phyloP scores from a whole-genome alignment of 2,329 filamentous ascomycete genomes.

The Xylaria sp. region DNA sequence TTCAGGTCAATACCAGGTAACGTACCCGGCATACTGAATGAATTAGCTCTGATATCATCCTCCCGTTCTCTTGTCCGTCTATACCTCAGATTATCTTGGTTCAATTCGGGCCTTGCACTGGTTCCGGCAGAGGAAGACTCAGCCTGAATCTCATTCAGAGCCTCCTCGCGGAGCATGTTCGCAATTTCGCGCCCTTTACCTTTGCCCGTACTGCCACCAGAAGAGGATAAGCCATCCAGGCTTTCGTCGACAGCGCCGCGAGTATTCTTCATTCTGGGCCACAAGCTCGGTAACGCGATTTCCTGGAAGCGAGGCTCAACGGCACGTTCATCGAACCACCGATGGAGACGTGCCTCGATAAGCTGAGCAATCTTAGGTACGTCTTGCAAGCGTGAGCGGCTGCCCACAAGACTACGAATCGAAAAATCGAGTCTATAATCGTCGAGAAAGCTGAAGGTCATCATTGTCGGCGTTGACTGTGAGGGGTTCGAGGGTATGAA shows the following conservation, averaged over 20 bases:
- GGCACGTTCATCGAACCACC: constrained; percentile 88
- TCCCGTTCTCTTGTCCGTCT: constrained; percentile 53
- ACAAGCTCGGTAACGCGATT: constrained; percentile 82
- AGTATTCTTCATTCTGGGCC: constrained; percentile 87
- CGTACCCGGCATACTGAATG: constrained; percentile 61
- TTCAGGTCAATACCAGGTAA: constrained; percentile 54
- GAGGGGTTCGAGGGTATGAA: constrained; percentile 83
- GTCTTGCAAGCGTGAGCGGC: constrained; percentile 82
- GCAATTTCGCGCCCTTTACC: constrained; percentile 65
- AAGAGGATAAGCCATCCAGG: constrained; percentile 56
- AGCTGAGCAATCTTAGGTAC: constrained; percentile 90
- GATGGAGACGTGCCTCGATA: constrained; percentile 81
- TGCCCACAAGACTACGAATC: constrained; percentile 81
- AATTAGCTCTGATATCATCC: constrained; percentile 48
- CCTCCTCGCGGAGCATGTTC: constrained; percentile 63
- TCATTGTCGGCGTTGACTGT: constrained; percentile 81
- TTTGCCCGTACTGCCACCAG: constrained; percentile 61
- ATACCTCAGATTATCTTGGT: constrained; percentile 51
- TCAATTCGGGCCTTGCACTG: constrained; percentile 47
- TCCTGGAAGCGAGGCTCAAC: constrained; percentile 90
- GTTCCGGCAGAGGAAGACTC: constrained; percentile 52
- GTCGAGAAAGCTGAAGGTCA: constrained; percentile 93
- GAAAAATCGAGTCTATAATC: constrained; percentile 88
- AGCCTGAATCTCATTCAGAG: constrained; percentile 59
- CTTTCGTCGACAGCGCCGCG: constrained; percentile 72